phyloP scores from a whole-genome alignment of 2,329 filamentous ascomycete genomes.

The Furcasterigmium sp. region DNA sequence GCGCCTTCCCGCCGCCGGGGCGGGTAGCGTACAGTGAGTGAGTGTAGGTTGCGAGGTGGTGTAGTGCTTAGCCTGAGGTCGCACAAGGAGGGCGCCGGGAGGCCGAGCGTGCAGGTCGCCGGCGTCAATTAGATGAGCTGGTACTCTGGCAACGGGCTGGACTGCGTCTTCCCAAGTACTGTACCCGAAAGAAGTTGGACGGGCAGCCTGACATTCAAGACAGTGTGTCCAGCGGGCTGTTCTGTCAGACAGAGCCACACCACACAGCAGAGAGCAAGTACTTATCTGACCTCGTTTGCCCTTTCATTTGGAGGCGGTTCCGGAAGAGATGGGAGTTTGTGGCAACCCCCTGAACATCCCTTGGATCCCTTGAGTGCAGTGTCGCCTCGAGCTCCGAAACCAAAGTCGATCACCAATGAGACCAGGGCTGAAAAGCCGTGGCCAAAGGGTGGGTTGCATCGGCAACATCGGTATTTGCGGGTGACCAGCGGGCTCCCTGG shows the following conservation, averaged over 20 bases:
- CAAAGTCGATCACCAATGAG: neutral
- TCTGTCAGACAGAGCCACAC: no score
- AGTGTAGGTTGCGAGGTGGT: no score
- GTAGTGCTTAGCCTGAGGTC: neutral
- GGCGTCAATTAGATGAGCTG: conserved; percentile 1
- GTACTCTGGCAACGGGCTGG: no score
- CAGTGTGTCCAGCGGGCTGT: no score
- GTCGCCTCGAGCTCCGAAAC: neutral
- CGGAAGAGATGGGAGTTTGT: neutral
- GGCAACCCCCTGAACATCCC: neutral
- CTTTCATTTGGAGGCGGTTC: no score
- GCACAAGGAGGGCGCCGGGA: neutral
- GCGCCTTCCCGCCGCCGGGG: neutral
- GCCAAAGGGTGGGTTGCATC: neutral
- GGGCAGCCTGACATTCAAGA: no score
- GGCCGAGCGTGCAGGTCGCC: neutral
- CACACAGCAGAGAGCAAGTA: no score
- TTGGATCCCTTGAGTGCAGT: no score
- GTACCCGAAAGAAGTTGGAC: no score
- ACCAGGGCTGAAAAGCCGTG: neutral
- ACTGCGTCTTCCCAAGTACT: neutral
- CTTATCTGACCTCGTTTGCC: no score
- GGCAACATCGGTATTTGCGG: neutral
- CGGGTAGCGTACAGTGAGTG: neutral
- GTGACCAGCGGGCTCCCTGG: no score